Percentiles rank a stretch among this genome's conserved stretches.
These are phyloP conservation scores for Triticum dicoccoides DNA, from an alignment of 176 grass and related monocot species.

Conservation along the genomic window DNA sequence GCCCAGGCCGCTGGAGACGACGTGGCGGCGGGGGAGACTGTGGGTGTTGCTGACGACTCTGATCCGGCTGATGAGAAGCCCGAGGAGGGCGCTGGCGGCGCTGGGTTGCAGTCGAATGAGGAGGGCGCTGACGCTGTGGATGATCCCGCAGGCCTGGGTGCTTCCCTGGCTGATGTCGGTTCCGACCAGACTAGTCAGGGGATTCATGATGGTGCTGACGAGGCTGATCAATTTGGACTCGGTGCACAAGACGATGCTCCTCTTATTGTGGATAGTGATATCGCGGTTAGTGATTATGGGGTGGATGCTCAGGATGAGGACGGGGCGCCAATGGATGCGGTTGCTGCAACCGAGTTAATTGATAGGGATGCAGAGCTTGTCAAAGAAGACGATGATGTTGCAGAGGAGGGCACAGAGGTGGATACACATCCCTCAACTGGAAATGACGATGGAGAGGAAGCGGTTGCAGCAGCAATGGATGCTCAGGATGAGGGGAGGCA, in stretches of 20 bases:
- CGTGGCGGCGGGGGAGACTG: neutral
- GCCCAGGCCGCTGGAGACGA: conserved; percentile 7
- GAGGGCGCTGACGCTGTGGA: neutral
- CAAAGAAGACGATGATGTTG: conserved; percentile 8
- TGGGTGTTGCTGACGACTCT: neutral
- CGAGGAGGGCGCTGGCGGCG: neutral
- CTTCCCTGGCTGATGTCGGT: conserved; percentile 7
- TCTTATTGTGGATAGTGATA: conserved; percentile 10
- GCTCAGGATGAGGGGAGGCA: conserved; percentile 2
- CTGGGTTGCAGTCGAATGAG: neutral
- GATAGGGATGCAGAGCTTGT: neutral
- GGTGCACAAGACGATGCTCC: conserved; percentile 18
- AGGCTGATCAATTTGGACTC: neutral
- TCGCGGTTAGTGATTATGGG: neutral
- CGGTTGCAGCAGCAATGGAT: neutral
- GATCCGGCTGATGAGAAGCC: neutral
- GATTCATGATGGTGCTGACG: neutral
- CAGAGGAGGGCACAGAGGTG: neutral
- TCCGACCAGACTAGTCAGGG: conserved; percentile 19
- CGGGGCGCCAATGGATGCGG: conserved; percentile 5
- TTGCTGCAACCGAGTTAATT: neutral
- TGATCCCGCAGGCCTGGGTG: conserved; percentile 1
- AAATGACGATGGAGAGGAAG: neutral
- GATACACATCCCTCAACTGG: conserved; percentile 2
- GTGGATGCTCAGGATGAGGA: conserved; percentile 22